Base-by-base conservation (phyloP, 2,329 filamentous ascomycete genomes). In the Aspergillus awamori region DNA sequence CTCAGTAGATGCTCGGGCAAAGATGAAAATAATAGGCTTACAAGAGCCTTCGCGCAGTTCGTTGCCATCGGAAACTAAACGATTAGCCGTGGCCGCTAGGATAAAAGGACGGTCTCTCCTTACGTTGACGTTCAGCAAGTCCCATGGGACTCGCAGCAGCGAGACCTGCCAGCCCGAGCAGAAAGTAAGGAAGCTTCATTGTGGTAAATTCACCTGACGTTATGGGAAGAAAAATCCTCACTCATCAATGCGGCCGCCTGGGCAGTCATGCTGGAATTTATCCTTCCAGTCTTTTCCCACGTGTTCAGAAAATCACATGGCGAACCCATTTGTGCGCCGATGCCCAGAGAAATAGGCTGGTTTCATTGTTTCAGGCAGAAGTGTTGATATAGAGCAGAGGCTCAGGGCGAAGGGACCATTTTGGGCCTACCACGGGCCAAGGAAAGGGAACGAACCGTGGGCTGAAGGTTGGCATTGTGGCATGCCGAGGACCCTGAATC, bases 1-100 rank as follows among this genome's bases (percentile, higher is more conserved):
- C 64, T 84, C 82, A 13, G 77, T 79, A 11, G 81, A 82, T 24
- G 80, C 82, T 49, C 81, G 77, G 8, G 81, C 80, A 63, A 80
- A 83, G 51, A 83, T 79, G 53, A 83, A 79, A 26, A 81, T 77
- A 22, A 81, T 70, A 30, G 74, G 71, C 63, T 71, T 74, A 70
- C 80, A 82, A 7, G 72, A 70, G 8, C 76, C 75, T 28, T 67
- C 59, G 7, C 74, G 76, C 59, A 80, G 77, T 39, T 81, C 79
- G 8, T 77, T 77, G 5, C 75, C 66, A 15, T 61, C 64, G 30
- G 43, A 61, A 36, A 66, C 68, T 65, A 15, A 24, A 17, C 22
- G 26, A 30, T 58, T 54, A 53, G 55, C 52, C n/a, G 5, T 1
- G 6, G 22, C 26, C n/a, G n/a, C 2, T 4, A 3, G 1, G 11